Conservation (phyloP, 306 rosid genomes). For the Quercus engelmannii region DNA sequence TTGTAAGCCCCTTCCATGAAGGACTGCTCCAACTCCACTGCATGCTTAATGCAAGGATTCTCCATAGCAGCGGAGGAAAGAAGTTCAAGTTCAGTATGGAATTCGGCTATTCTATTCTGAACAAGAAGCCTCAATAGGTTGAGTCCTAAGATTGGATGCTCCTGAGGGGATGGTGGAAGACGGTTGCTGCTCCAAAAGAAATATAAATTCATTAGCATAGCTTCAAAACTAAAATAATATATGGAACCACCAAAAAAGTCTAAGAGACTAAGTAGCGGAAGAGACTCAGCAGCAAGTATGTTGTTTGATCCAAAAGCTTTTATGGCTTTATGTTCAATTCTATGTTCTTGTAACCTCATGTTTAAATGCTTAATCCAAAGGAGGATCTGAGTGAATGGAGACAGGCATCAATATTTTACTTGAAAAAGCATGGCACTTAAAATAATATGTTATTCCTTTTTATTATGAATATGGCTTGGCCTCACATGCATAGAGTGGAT, state of each 20-base stretch:
- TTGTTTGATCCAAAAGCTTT: not conserved
- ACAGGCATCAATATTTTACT: not conserved
- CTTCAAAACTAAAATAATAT: not conserved
- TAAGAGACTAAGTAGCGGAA: not conserved
- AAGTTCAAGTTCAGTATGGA: conserved; percentile 91
- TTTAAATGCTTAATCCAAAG: not conserved
- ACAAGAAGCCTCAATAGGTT: conserved; percentile 93
- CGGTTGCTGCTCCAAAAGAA: conserved; percentile 56
- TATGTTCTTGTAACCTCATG: not conserved
- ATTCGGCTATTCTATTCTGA: conserved; percentile 97
- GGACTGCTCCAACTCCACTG: conserved; percentile 98
- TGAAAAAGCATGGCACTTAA: not conserved
- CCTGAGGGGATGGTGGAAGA: conserved; percentile 82
- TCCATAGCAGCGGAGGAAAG: conserved; percentile 85
- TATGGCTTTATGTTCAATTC: not conserved
- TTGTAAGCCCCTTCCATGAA: conserved; percentile 99
- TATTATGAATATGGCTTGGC: conserved; percentile 2
- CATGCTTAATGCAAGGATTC: conserved; percentile 89
- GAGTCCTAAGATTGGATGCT: conserved; percentile 93
- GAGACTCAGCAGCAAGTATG: not conserved
- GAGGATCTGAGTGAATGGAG: not conserved
- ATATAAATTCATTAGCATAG: conserved; percentile 3
- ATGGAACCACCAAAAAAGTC: not conserved
- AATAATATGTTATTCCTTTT: not conserved
- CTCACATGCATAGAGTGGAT: not conserved